Evolutionary conservation across 768 basidiomycete genomes (phyloP), one percentile per base, ranked within the genome.

Genomic region (Termitomyces sp.): DNA sequence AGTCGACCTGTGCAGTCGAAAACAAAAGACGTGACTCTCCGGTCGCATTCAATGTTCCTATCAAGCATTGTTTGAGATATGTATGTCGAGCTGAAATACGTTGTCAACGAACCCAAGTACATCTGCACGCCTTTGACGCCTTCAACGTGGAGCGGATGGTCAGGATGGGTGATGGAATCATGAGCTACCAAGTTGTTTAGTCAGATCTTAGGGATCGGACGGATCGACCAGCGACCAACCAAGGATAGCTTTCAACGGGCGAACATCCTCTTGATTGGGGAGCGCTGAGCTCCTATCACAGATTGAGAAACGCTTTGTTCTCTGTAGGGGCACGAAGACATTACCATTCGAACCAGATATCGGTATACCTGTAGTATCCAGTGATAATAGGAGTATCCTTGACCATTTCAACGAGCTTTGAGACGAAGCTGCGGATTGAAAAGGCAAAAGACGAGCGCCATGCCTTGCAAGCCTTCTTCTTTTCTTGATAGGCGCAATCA

Each of bases 1-100:
- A 95, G 68, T 95, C 91, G 61, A 93, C 81, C 71, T 95, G 92
- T 6, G 84, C 84, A 16, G 87, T 90, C 25, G 92, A 89, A 66
- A 90, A 91, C 49, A 93, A 73, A 27, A 94, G 78, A n/a, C 92
- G 83, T 6, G 84, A 79, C 70, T 92, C 87, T 59, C 89, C 90
- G 48, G 80, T 86, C 27, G 41, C 14, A 9, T 76, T 73, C 53
- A 91, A 78, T 0, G 85, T 90, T 9, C 85, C 88, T 88, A 48
- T 1, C 16, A 37, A 16, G 37, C 5, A 54, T 21, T 17, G 17
- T 29, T 9, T n/a, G 12, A 47, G 19, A 8, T n/a, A 2, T 3
- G 7, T 29, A n/a, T n/a, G n/a, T 29, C 5, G 12, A 9, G 7
- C 9, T 11, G 2, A 5, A 35, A 35, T 3, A 12, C 12, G 4